A percentile compares a stretch with the other conserved stretches of the same genome.
These are phyloP conservation scores for Didymella keratinophila DNA, from an alignment of 2,329 filamentous ascomycete genomes.

Conservation along the genomic window DNA sequence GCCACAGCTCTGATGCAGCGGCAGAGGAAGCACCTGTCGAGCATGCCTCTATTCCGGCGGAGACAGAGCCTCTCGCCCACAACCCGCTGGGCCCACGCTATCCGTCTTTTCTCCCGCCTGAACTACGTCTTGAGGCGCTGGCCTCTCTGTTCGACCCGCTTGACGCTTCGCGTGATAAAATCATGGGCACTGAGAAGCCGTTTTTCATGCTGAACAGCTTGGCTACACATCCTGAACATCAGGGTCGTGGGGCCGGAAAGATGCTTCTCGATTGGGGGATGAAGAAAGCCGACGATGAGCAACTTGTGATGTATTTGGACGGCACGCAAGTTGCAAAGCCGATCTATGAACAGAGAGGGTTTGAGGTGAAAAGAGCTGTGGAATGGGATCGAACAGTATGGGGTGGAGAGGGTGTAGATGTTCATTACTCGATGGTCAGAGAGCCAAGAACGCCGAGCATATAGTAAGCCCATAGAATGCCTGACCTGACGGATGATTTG, in stretches of 20 bases:
- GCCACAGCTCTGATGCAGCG: background rate
- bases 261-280: conserved; percentile 52
- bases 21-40: conserved; percentile 4
- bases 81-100: conserved; percentile 3
- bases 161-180: conserved; percentile 30
- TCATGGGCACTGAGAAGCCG: conserved; percentile 34
- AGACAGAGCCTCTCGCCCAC: conserved; percentile 3
- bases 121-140: conserved; percentile 51
- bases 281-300: conserved; percentile 50
- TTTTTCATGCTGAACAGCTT: conserved; percentile 44
- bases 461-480: background rate
- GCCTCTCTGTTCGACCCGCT: conserved; percentile 37
- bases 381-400: conserved; percentile 40
- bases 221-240: conserved; percentile 51
- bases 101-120: conserved; percentile 80
- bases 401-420: conserved; percentile 41
- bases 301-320: conserved; percentile 52
- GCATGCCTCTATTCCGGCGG: conserved; percentile 2
- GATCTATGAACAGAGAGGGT: conserved; percentile 51
- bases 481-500: background rate
- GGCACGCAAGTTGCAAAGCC: conserved; percentile 47
- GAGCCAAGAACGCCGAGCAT: background rate
- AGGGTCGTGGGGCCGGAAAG: conserved; percentile 51
- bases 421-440: conserved; percentile 43
- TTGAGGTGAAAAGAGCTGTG: conserved; percentile 27